These are phyloP conservation scores for Saccharomycopsis fibuligera DNA, from an alignment of 805 yeast genomes.

Conservation along the genomic window DNA sequence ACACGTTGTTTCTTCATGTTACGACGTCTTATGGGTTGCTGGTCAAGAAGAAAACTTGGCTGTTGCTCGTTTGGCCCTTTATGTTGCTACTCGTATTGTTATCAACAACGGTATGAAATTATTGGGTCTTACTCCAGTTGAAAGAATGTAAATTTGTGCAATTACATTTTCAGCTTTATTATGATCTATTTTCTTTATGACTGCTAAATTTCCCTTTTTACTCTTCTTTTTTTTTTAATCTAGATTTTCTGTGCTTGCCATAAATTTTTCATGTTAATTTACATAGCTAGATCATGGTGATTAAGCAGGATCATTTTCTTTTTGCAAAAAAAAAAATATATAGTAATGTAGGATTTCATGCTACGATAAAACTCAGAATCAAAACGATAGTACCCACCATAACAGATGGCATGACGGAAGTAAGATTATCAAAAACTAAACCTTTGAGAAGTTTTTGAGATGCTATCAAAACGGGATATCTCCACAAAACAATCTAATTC, in stretches of 20 bases:
- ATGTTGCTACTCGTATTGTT: conserved; percentile 84
- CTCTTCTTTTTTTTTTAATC: neutral
- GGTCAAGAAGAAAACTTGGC: conserved; percentile 89
- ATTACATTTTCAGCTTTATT: neutral
- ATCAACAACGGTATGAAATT: conserved; percentile 83
- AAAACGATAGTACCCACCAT: too few species aligned
- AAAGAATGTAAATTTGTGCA: conserved; percentile 65
- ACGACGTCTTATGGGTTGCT: conserved; percentile 93
- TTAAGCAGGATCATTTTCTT: conserved; percentile 1
- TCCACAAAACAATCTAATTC: too few species aligned
- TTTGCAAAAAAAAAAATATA: conserved; percentile 1
- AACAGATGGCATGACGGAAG: too few species aligned
- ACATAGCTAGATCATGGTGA: neutral
- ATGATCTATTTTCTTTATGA: neutral
- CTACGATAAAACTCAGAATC: too few species aligned
- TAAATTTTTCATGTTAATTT: neutral
- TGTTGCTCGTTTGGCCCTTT: conserved; percentile 84
- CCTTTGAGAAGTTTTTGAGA: too few species aligned
- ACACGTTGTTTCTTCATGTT: conserved; percentile 93
- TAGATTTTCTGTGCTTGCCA: neutral
- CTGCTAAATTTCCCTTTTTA: neutral
- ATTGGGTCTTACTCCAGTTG: conserved; percentile 95
- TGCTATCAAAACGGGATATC: too few species aligned
- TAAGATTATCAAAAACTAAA: too few species aligned
- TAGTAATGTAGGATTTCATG: too few species aligned